phyloP scores from a whole-genome alignment of 2,329 filamentous ascomycete species.

The Aotearoamyces nothofagi region DNA sequence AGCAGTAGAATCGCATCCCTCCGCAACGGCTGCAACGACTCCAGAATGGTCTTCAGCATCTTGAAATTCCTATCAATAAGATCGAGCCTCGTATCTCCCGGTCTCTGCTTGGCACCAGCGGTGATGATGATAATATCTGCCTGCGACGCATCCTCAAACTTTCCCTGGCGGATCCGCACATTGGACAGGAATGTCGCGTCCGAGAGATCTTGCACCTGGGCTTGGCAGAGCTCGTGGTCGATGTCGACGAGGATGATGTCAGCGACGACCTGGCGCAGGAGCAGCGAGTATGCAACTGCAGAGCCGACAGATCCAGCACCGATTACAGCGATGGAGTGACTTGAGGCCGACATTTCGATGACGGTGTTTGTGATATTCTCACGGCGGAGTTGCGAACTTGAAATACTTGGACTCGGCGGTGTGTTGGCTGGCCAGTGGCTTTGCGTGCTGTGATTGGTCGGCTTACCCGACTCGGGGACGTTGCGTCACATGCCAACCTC shows the following conservation, averaged over 20 bases:
- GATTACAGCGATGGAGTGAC: constrained; percentile 27
- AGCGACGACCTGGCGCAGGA: constrained; percentile 30
- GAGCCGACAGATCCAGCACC: constrained; percentile 34
- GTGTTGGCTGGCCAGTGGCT: no score
- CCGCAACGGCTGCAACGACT: constrained; percentile 31
- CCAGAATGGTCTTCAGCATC: constrained; percentile 30
- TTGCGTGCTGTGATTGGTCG: no score
- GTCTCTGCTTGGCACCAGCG: constrained; percentile 32
- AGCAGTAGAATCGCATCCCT: constrained; percentile 31
- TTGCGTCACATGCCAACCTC: no score
- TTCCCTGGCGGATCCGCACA: constrained; percentile 28
- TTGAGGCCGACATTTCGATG: constrained; percentile 6
- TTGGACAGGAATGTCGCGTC: constrained; percentile 31
- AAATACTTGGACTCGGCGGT: no score
- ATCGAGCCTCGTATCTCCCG: constrained; percentile 25
- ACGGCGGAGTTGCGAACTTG: no score
- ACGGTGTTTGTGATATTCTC: no score
- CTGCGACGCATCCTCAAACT: constrained; percentile 31
- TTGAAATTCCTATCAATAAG: constrained; percentile 31
- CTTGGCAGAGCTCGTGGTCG: constrained; percentile 28
- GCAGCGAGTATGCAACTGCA: constrained; percentile 33
- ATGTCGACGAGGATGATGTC: constrained; percentile 38
- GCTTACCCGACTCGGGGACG: no score
- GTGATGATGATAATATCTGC: constrained; percentile 38
- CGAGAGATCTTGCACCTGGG: constrained; percentile 33